Base-by-base conservation (phyloP, 2,329 filamentous ascomycete genomes). In the Triangularia setosa region DNA sequence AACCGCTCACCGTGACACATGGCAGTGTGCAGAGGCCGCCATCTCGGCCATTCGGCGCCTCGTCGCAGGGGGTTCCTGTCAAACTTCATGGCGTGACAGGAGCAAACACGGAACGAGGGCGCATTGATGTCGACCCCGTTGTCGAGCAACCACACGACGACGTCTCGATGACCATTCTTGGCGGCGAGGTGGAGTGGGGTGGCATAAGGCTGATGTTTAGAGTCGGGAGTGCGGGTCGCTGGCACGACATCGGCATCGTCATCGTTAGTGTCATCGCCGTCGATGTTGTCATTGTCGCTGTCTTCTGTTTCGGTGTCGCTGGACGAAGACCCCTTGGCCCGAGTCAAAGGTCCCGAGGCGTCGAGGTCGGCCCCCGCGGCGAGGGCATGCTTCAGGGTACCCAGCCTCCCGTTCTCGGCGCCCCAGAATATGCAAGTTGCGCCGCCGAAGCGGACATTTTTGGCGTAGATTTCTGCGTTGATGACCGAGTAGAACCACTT, bases 61-160 rank as follows among this genome's bases (percentile, higher is more conserved):
- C 65, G 61, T n/a, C 61, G 64, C n/a, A 58, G 44, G 44, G 61
- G 61, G 16, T 61, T 65, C 7, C 67, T 25, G 1, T 62, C 63
- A 7, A 58, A 57, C 48, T 69, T 70, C 35, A 68, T 60, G 14
- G 67, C 64, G 58, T 68, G 68, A 59, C 65, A 70, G 1, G 68
- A 68, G 66, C 69, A 70, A 14, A 69, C 64, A 4, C 62, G 60
- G 54, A 64, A 67, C 5, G 67, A 69, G 1, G 62, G 62, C 21
- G 80, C 72, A 65, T 85, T 83, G 16, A 83, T 79, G 67, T 84
- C 77, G 6, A 82, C 83, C 7, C 79, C 80, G 30, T 81, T 78
- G 53, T 76, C 76, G 14, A 72, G 59, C 27, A 72, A 60, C 68
- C 69, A 70, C 12, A 66, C 62, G 18, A 69, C 69, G 23, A 65